Evolutionary conservation across 495 filamentous ascomycete genomes (phyloP), one percentile per base, ranked within the genome.

Genomic region (Annulohypoxylon stygium): DNA sequence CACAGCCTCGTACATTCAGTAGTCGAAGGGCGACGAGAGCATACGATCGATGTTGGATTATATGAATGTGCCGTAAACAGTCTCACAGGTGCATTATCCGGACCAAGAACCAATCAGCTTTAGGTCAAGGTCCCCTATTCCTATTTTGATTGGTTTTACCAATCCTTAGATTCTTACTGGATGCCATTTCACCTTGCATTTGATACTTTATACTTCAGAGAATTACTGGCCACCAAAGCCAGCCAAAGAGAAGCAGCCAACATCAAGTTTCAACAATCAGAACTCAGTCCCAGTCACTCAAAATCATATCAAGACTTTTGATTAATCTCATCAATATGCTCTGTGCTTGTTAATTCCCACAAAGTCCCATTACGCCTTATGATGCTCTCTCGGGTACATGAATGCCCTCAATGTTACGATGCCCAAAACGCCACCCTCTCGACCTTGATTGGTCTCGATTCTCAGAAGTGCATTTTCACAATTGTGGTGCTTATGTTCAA

Each of bases 381-480:
- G 20, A 26, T 70, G 71, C 70, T 65, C 62, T 43, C 55, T 48
- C 18, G 18, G 61, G 41, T 51, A 61, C 41, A 58, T 55, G 14
- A 66, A 66, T 47, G 71, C 71, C 71, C 65, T 61, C 47, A 26
- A 74, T 74, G 71, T 65, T 43, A 16, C 54, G 39, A 70, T 74
- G 65, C 61, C 43, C 18, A 33, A 5, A 48, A 68, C 37, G 66
- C 62, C 55, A 14, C 30, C n/a, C 12, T 33, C 50, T 55, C 30
- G 14, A 16, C 47, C 55, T 36, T 25, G n/a, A 53, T 66, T 18
- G n/a, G 57, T 74, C 25, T 41, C 58, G 47, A 20, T 2, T 61
- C 54, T 23, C 63, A 34, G 25, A 37, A 39, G 25, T 59, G 51
- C 26, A 51, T 25, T 47, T 51, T 66, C 26, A 50, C 50, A 51